Conservation (phyloP, 176 grass and related monocot genomes). For the Oryza officinalis region DNA sequence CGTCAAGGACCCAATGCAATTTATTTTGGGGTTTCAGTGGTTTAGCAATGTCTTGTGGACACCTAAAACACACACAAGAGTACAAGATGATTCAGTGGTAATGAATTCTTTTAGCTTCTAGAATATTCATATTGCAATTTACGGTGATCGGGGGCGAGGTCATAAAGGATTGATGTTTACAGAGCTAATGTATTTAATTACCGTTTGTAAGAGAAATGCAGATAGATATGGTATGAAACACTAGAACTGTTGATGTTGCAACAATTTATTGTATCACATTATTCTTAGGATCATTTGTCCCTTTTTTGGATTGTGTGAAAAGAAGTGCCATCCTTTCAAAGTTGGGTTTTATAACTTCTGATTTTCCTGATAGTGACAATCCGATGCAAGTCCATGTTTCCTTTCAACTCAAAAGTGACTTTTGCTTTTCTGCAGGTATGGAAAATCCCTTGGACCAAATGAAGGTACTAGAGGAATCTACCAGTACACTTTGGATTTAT, state of each 20-base stretch:
- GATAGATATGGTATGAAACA: background rate
- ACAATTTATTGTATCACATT: constrained; percentile 11
- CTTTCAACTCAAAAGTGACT: constrained; percentile 36
- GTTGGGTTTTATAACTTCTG: constrained; percentile 7
- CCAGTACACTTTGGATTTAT: constrained; percentile 22
- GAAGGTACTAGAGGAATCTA: constrained; percentile 32
- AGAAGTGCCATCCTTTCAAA: constrained; percentile 28
- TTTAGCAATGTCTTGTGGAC: background rate
- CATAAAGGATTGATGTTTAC: background rate
- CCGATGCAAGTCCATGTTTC: background rate
- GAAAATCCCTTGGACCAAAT: constrained; percentile 32
- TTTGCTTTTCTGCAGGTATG: constrained; percentile 32
- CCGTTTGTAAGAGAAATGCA: background rate
- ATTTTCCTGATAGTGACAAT: constrained; percentile 30
- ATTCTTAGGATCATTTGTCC: constrained; percentile 10
- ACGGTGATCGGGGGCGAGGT: background rate
- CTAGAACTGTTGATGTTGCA: background rate
- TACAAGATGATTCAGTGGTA: background rate
- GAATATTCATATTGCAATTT: background rate
- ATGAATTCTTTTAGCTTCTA: background rate
- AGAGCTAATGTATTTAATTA: background rate
- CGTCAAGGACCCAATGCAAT: background rate
- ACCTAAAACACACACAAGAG: background rate
- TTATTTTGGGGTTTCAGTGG: background rate
- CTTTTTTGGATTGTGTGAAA: constrained; percentile 21